Conservation (phyloP, 2,329 filamentous ascomycete species). For the Rhinocladiella mackenziei region DNA sequence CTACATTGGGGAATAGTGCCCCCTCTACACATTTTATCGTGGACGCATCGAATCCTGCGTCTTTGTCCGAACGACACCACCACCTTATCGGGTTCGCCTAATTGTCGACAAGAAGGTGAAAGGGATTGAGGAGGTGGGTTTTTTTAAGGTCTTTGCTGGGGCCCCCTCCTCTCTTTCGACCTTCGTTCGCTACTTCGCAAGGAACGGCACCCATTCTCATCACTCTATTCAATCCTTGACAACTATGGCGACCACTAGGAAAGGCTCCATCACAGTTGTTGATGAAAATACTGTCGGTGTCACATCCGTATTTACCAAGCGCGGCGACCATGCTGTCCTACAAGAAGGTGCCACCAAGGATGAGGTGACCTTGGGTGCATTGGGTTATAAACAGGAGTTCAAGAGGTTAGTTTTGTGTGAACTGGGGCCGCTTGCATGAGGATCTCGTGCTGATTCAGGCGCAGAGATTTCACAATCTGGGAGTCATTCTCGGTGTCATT, state of each 20-base stretch:
- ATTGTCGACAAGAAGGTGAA: background rate
- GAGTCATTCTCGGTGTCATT: slow-evolving; percentile 38
- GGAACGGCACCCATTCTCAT: background rate
- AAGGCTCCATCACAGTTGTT: slow-evolving; percentile 18
- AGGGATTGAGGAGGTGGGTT: no score
- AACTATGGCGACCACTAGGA: slow-evolving; percentile 11
- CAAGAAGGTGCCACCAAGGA: slow-evolving; percentile 34
- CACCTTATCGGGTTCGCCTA: background rate
- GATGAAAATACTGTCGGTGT: slow-evolving; percentile 22
- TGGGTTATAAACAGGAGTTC: slow-evolving; percentile 39
- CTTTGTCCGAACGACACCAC: background rate
- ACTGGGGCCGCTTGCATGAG: background rate
- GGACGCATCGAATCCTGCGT: background rate
- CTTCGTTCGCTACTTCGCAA: background rate
- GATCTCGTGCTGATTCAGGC: slow-evolving; percentile 2
- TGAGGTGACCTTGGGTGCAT: slow-evolving; percentile 41
- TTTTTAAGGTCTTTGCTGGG: no score
- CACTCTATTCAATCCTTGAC: background rate
- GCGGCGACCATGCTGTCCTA: slow-evolving; percentile 23
- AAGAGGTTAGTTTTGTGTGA: slow-evolving; percentile 18
- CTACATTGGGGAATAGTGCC: slow-evolving; percentile 3
- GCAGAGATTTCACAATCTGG: slow-evolving; percentile 33
- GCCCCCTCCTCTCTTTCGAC: background rate
- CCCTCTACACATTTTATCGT: background rate
- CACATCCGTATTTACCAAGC: slow-evolving; percentile 24